Conservation (phyloP, 1,284 basidiomycete species). For the Somion occarium region DNA sequence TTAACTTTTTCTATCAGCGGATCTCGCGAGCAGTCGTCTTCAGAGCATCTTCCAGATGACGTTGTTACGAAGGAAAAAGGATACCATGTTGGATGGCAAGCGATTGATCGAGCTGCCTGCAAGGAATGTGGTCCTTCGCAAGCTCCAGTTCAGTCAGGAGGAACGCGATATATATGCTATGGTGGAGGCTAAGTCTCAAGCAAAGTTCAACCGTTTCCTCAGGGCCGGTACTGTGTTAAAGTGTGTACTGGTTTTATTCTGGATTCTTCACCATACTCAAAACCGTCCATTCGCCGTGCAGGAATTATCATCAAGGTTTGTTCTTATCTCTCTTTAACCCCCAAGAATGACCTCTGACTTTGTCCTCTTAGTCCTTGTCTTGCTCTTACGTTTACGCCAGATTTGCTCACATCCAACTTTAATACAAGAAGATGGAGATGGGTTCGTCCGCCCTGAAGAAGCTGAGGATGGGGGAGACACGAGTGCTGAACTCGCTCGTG, state of each 20-base stretch:
- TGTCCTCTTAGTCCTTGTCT: constrained; percentile 38
- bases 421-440: constrained; percentile 41
- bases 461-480: constrained; percentile 26
- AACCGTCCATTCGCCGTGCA: too few species aligned
- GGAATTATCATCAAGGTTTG: constrained; percentile 45
- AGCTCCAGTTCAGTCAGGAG: constrained; percentile 46
- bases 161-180: constrained; percentile 53
- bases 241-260: too few species aligned
- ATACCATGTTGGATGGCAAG: constrained; percentile 51
- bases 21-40: constrained; percentile 42
- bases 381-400: constrained; percentile 53
- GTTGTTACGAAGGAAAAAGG: constrained; percentile 53
- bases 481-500: constrained; percentile 22
- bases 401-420: constrained; percentile 51
- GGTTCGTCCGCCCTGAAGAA: constrained; percentile 36
- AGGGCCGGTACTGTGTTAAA: constrained; percentile 53
- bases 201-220: constrained; percentile 54
- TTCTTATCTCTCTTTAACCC: constrained; percentile 1
- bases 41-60: constrained; percentile 48
- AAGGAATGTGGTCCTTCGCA: constrained; percentile 45
- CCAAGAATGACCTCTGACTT: too few species aligned
- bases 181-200: constrained; percentile 51
- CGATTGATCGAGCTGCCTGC: constrained; percentile 53
- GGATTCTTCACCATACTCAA: too few species aligned
- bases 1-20: constrained; percentile 28